These are phyloP conservation scores for Pseudogymnoascus sp. DNA, from an alignment of 2,329 filamentous ascomycete genomes.

Conservation along the genomic window DNA sequence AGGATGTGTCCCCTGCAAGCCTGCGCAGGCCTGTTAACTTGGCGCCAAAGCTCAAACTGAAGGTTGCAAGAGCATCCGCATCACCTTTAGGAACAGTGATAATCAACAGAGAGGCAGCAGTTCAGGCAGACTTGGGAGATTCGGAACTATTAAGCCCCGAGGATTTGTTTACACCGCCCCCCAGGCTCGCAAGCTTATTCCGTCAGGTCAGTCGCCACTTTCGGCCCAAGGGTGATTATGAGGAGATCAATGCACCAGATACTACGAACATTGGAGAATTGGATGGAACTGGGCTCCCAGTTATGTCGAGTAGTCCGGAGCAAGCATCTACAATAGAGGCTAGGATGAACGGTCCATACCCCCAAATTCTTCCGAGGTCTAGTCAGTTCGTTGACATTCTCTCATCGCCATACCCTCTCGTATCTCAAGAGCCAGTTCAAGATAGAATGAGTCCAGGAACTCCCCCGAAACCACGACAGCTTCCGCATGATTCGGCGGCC, in stretches of 20 bases:
- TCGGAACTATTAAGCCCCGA: slow-evolving; percentile 24
- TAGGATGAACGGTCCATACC: neutral
- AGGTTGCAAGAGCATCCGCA: slow-evolving; percentile 24
- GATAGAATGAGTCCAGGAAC: neutral
- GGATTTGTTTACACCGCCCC: slow-evolving; percentile 27
- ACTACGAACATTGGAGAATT: neutral
- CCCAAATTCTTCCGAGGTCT: neutral
- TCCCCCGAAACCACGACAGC: neutral
- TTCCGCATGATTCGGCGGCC: neutral
- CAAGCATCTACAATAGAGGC: neutral
- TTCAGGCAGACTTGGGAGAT: slow-evolving; percentile 17
- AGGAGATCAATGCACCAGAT: neutral
- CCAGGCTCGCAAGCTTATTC: slow-evolving; percentile 26
- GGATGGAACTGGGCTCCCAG: neutral
- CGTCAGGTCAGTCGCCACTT: slow-evolving; percentile 19
- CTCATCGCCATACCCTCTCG: neutral
- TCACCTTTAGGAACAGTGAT: slow-evolving; percentile 25
- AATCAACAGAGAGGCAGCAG: slow-evolving; percentile 21
- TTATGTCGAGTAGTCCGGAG: neutral
- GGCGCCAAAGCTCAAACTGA: slow-evolving; percentile 19
- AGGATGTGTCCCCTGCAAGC: slow-evolving; percentile 11
- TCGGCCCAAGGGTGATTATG: neutral
- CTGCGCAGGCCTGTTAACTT: neutral
- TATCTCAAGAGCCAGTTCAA: neutral
- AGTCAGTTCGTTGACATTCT: neutral